Evolutionary conservation across 1,284 basidiomycete genomes (phyloP), one percentile per base, ranked within the genome.

Genomic region (Malassezia globosa): DNA sequence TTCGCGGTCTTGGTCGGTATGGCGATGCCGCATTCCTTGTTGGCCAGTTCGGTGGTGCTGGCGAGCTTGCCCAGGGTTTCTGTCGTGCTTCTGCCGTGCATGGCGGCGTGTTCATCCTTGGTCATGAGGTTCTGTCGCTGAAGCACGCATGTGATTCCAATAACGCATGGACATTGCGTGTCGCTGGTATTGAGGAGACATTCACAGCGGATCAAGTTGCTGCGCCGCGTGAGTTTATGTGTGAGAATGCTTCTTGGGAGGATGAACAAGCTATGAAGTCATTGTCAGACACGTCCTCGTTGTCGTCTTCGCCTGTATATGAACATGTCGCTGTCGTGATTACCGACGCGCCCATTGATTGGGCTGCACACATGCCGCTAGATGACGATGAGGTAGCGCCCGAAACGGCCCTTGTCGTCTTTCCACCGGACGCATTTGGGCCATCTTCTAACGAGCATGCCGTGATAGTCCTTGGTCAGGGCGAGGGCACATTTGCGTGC

Each of bases 1-100:
- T 96, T 19, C 79, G 77, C 34, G 86, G 87, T 1, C 75, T 82
- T 11, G 90, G 92, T 1, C 78, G 85, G 25, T 96, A 94, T 65
- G 92, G 92, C 5, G 74, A 84, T 8, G 87, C 86, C 0, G 82
- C 92, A 0, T 96, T 90, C 73, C 79, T 97, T 13, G 78, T 96
- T 4, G 87, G 87, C 0, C 89, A 95, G 62, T 96, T 95, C 68
- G 92, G 92, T 24, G 87, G 89, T 3, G 65, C 64, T 1, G 65
- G 65, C 18, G 67, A 69, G 51, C 51, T 69, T 4, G 64, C 62
- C 0, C 67, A 69, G 33, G 63, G 67, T 0, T 69, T 63, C 42
- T 63, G 62, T 31, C 55, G 67, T 23, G 53, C 63, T 5, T 57
- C 63, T 8, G 66, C 63, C 2, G 64, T 69, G 26, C 58, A 65